These are phyloP conservation scores for Talaromyces sp. DNA, from an alignment of 2,329 filamentous ascomycete species.

Conservation along the genomic window DNA sequence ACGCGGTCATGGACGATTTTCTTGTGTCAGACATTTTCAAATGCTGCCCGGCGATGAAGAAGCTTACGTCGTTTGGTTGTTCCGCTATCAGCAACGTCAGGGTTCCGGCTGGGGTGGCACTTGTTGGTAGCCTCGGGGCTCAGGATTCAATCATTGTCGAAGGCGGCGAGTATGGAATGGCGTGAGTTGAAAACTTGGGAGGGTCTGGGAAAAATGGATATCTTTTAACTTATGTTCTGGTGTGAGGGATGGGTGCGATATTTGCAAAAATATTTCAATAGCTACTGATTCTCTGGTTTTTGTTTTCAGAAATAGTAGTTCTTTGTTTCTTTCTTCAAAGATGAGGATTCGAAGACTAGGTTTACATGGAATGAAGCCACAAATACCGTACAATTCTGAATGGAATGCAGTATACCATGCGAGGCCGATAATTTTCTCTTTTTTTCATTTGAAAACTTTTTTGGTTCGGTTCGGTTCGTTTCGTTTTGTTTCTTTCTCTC, in stretches of 20 bases:
- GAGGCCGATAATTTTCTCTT: too few species aligned
- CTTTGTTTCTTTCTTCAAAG: neutral
- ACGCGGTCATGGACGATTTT: conserved; percentile 40
- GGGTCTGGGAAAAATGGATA: neutral
- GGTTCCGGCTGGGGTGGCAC: conserved; percentile 53
- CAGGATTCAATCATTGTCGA: conserved; percentile 48
- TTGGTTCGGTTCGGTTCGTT: too few species aligned
- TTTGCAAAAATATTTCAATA: neutral
- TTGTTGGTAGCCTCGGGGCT: conserved; percentile 56
- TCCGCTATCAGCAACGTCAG: conserved; percentile 53
- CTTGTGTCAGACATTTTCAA: conserved; percentile 40
- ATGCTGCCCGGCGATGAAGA: conserved; percentile 43
- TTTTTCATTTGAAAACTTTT: too few species aligned
- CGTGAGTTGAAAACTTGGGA: neutral
- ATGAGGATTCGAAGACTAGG: neutral
- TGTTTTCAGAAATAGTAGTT: neutral
- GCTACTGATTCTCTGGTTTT: neutral
- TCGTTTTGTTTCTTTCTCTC: neutral
- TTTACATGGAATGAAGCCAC: neutral
- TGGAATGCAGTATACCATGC: neutral
- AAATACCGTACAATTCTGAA: neutral
- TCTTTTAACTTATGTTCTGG: neutral
- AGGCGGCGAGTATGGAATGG: conserved; percentile 12
- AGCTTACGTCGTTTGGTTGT: conserved; percentile 59
- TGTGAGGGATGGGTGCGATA: neutral